Conservation (phyloP, 768 basidiomycete genomes). For the Mycena capillaripes region DNA sequence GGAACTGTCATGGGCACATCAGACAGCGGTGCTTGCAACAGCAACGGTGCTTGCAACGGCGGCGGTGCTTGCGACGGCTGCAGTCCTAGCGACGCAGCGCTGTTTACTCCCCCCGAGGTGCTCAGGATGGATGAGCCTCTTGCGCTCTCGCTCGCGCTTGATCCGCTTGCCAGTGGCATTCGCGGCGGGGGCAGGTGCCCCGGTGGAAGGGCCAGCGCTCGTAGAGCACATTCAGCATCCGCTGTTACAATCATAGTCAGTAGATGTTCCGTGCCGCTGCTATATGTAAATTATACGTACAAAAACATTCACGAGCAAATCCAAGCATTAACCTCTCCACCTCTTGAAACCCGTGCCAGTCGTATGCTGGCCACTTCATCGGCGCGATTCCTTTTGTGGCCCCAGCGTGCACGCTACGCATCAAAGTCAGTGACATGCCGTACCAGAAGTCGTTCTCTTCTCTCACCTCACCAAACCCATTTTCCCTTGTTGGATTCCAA, state of each 20-base stretch:
- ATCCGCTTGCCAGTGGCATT: no score
- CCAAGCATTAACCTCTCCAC: neutral
- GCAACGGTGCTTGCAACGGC: no score
- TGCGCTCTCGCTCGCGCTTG: neutral
- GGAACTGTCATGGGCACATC: no score
- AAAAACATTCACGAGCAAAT: neutral
- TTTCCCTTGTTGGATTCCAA: neutral
- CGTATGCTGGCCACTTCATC: neutral
- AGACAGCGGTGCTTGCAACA: no score
- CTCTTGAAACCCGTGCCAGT: neutral
- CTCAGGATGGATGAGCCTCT: no score
- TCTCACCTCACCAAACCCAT: neutral
- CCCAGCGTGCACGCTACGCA: neutral
- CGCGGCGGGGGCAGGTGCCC: no score
- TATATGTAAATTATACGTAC: neutral
- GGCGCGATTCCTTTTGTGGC: neutral
- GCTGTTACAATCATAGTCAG: no score
- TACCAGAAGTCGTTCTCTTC: no score
- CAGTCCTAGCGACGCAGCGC: no score
- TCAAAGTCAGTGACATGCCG: neutral
- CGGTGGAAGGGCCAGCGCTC: neutral
- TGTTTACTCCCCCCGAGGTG: no score
- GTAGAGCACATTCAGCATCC: neutral
- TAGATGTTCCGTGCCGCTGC: neutral
- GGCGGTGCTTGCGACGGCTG: no score